phyloP scores from a whole-genome alignment of 805 yeast genomes.

The Cyberlindnera lachancei region DNA sequence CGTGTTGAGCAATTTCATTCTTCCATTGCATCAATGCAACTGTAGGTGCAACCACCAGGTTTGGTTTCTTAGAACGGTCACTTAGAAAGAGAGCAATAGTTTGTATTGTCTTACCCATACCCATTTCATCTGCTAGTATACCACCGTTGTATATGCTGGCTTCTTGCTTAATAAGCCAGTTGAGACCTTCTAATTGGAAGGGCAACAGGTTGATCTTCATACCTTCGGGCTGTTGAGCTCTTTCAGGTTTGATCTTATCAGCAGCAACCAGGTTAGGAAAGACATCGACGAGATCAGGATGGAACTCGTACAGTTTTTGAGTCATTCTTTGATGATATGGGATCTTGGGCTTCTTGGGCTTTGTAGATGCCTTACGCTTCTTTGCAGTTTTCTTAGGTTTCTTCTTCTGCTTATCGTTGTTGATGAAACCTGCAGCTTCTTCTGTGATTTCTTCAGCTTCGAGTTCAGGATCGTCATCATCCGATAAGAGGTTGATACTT shows the following conservation, averaged over 20 bases:
- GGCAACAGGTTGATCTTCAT: slow-evolving; percentile 73
- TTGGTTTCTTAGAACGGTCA: slow-evolving; percentile 62
- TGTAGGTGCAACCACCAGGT: slow-evolving; percentile 91
- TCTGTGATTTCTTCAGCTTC: slow-evolving; percentile 14
- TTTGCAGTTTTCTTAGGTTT: slow-evolving; percentile 14
- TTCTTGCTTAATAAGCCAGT: slow-evolving; percentile 85
- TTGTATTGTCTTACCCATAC: slow-evolving; percentile 98
- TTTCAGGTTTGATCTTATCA: slow-evolving; percentile 39
- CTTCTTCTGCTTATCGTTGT: slow-evolving; percentile 8
- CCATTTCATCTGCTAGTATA: slow-evolving; percentile 97
- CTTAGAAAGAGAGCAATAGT: slow-evolving; percentile 81
- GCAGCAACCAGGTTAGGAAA: slow-evolving; percentile 55
- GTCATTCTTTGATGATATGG: slow-evolving; percentile 70
- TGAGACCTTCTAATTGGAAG: slow-evolving; percentile 87
- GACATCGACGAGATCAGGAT: slow-evolving; percentile 69
- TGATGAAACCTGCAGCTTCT: slow-evolving; percentile 15
- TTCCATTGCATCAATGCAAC: slow-evolving; percentile 99
- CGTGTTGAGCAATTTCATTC: slow-evolving; percentile 81
- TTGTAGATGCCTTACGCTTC: slow-evolving; percentile 13
- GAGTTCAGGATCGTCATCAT: slow-evolving; percentile 4
- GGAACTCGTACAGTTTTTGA: slow-evolving; percentile 56
- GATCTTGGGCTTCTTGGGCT: slow-evolving; percentile 39
- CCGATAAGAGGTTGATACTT: slow-evolving; percentile 13
- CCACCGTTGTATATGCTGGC: slow-evolving; percentile 78
- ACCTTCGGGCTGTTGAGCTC: slow-evolving; percentile 70